phyloP scores from a whole-genome alignment of 1,284 basidiomycete species.

The Sporisorium sorghi region DNA sequence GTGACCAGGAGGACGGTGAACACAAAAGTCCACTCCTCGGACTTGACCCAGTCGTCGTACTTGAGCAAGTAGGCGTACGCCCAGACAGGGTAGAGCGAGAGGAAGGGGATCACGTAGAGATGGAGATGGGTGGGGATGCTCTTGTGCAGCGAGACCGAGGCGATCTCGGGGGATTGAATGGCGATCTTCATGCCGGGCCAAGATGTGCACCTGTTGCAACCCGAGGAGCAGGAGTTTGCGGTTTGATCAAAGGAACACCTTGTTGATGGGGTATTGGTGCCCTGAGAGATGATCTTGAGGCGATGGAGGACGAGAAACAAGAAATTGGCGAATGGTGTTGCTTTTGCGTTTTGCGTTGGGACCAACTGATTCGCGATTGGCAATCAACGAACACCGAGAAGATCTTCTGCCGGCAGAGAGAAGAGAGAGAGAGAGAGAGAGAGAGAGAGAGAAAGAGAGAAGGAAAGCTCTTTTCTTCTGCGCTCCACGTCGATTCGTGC shows the following conservation, averaged over 20 bases:
- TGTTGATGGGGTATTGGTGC: constrained; percentile 7
- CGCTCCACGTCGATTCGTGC: constrained; percentile 43
- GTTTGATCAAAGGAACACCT: constrained; percentile 13
- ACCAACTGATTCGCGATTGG: neutral
- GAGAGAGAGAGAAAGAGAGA: too few species aligned
- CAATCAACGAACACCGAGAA: constrained; percentile 7
- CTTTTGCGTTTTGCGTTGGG: constrained; percentile 3
- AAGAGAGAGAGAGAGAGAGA: too few species aligned
- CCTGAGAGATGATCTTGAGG: constrained; percentile 23
- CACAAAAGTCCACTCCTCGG: constrained; percentile 79
- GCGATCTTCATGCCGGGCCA: constrained; percentile 63
- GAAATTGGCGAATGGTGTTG: neutral
- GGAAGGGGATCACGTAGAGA: constrained; percentile 85
- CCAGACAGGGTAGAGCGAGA: constrained; percentile 85
- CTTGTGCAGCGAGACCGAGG: constrained; percentile 81
- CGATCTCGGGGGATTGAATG: constrained; percentile 87
- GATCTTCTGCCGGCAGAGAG: constrained; percentile 17
- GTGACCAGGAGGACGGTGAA: constrained; percentile 86
- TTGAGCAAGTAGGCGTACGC: constrained; percentile 91
- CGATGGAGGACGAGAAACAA: constrained; percentile 8
- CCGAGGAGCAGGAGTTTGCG: neutral
- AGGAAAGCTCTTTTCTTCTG: neutral
- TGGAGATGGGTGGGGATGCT: constrained; percentile 82
- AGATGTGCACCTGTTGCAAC: constrained; percentile 21
- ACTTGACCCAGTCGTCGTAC: constrained; percentile 78